phyloP scores from a whole-genome alignment of 768 basidiomycete genomes.

The Leccinum incarnatum region DNA sequence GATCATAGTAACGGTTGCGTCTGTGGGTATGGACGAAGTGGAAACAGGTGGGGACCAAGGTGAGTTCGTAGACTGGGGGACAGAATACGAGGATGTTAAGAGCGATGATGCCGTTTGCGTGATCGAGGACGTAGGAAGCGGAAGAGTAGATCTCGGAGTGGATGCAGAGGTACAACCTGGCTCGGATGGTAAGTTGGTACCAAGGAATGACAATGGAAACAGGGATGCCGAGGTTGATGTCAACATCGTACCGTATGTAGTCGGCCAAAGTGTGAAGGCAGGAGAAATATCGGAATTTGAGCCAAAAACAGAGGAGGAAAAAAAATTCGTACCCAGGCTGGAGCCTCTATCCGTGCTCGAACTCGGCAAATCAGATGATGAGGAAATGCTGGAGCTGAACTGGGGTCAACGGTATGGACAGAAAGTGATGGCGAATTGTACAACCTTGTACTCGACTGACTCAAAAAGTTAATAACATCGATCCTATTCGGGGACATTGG shows the following conservation, averaged over 20 bases:
- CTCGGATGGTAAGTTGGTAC: background rate
- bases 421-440: background rate
- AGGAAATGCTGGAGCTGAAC: conserved; percentile 1
- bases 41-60: background rate
- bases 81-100: conserved; percentile 1
- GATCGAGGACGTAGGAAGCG: background rate
- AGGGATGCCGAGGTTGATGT: background rate
- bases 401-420: conserved; percentile 3
- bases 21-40: background rate
- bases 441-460: conserved; percentile 13
- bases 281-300: conserved; percentile 19
- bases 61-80: background rate
- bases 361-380: background rate
- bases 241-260: background rate
- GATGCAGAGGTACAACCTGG: conserved; percentile 1
- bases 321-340: conserved; percentile 21
- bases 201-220: background rate
- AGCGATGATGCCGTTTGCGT: background rate
- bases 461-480: background rate
- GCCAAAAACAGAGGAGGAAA: conserved; percentile 5
- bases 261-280: background rate
- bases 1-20: conserved; percentile 14
- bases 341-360: conserved; percentile 5
- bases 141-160: background rate
- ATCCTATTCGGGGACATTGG: background rate